These are phyloP conservation scores for Backusella parvicylindrica DNA, from an alignment of 192 early-diverging fungal genomes.

Conservation along the genomic window DNA sequence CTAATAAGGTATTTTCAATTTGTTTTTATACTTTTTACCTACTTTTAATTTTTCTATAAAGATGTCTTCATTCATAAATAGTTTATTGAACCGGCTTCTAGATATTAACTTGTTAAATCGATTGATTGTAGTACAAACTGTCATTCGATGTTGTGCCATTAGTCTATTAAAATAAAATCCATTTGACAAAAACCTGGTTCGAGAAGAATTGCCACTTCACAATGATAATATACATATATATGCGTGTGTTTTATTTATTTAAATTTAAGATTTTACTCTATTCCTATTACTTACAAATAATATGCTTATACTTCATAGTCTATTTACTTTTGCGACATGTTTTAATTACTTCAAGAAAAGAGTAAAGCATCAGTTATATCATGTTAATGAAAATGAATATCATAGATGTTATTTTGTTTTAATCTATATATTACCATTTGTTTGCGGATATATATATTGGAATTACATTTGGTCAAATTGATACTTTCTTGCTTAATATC, in stretches of 20 bases:
- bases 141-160: not conserved
- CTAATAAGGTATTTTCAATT: not conserved
- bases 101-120: not conserved
- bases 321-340: not conserved
- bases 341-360: not conserved
- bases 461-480: not conserved
- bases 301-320: not conserved
- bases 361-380: not conserved
- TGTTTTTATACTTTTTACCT: no score
- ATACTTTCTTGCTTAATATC: no score
- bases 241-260: not conserved
- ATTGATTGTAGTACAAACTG: not conserved
- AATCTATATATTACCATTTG: not conserved
- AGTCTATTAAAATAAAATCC: not conserved
- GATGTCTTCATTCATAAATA: not conserved
- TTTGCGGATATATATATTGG: no score
- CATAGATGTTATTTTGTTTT: not conserved
- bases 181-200: not conserved
- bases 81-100: not conserved
- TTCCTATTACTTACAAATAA: not conserved
- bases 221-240: not conserved
- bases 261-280: not conserved
- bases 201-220: not conserved
- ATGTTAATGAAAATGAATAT: no score
- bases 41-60: no score